Conservation (phyloP, 2,329 filamentous ascomycete species). For the Alternaria conjuncta region DNA sequence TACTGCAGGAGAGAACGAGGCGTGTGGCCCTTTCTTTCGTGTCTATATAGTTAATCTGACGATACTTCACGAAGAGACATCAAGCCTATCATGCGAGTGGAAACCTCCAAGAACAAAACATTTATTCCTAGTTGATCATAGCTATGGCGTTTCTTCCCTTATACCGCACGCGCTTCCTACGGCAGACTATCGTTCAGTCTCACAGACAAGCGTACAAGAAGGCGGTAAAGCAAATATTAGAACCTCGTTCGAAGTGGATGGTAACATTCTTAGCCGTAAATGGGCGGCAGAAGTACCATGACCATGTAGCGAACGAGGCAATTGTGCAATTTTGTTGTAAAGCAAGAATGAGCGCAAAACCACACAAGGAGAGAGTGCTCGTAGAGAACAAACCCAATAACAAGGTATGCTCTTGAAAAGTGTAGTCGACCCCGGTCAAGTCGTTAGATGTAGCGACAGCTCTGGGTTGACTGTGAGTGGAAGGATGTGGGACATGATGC, state of each 20-base stretch:
- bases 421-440: not conserved
- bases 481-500: not conserved
- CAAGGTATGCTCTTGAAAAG: not conserved
- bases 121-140: not conserved
- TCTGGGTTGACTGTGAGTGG: not conserved
- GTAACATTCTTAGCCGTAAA: not conserved
- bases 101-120: not conserved
- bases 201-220: not conserved
- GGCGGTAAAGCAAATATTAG: not conserved
- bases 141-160: not conserved
- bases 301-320: not conserved
- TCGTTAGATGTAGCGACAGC: constrained; percentile 9
- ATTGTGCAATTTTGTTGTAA: not conserved
- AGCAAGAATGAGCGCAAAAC: not conserved
- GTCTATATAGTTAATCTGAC: not conserved
- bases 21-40: not conserved
- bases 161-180: not conserved
- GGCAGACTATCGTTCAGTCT: not conserved
- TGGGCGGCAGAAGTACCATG: not conserved
- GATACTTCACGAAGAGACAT: not conserved
- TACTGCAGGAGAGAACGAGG: not conserved
- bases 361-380: not conserved
- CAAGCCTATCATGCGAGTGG: not conserved
- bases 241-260: not conserved
- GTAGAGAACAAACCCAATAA: not conserved